A percentile compares a stretch with the other conserved stretches of the same genome.
These are phyloP conservation scores for Aspergillus aculeatus DNA, from an alignment of 2,329 filamentous ascomycete genomes.

Conservation along the genomic window DNA sequence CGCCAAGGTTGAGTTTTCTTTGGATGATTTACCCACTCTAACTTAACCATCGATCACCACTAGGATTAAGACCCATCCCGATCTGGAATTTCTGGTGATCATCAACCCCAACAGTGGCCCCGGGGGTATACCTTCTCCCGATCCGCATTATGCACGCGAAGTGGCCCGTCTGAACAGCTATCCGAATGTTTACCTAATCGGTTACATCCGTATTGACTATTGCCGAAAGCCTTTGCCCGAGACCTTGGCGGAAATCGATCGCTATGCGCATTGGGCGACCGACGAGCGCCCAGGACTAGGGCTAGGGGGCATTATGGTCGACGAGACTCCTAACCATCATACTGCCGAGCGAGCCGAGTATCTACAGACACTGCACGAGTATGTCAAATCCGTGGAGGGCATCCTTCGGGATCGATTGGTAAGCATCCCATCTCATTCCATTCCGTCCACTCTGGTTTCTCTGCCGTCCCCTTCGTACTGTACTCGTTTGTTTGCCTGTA, in stretches of 20 bases:
- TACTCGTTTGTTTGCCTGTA: background rate
- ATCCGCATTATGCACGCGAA: constrained; percentile 16
- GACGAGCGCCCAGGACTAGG: constrained; percentile 11
- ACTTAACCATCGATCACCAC: background rate
- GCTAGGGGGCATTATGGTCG: constrained; percentile 18
- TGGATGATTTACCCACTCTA: background rate
- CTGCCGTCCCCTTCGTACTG: no score
- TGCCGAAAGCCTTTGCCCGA: constrained; percentile 20
- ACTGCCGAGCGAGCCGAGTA: constrained; percentile 9
- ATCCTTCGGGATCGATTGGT: constrained; percentile 14
- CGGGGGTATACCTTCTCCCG: constrained; percentile 10
- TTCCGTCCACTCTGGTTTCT: background rate
- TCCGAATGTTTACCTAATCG: constrained; percentile 21
- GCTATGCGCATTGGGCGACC: constrained; percentile 16
- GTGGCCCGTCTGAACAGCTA: constrained; percentile 16
- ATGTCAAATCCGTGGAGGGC: constrained; percentile 9
- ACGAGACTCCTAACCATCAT: constrained; percentile 19
- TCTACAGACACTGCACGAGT: constrained; percentile 1
- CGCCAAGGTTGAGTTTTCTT: no score
- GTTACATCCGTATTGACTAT: constrained; percentile 26
- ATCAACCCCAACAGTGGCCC: constrained; percentile 22
- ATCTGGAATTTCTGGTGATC: constrained; percentile 17
- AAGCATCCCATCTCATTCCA: background rate
- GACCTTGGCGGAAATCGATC: constrained; percentile 17
- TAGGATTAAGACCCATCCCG: constrained; percentile 15